Percentiles rank a stretch among this genome's conserved stretches.
These are phyloP conservation scores for Gnomoniopsis sp. DNA, from an alignment of 2,329 filamentous ascomycete genomes.

Conservation along the genomic window DNA sequence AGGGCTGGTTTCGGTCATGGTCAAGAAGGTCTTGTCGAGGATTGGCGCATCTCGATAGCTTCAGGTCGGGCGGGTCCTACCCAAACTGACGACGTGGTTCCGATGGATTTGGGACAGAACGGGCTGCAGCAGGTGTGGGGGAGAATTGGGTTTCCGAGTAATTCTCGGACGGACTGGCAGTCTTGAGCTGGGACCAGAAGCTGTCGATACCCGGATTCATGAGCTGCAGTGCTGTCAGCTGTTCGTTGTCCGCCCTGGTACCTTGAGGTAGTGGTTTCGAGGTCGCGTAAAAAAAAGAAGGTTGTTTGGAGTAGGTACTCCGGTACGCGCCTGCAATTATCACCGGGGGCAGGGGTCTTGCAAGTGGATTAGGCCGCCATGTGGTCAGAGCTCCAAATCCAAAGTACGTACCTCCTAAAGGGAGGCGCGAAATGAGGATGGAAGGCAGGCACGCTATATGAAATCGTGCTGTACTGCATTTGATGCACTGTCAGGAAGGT, in stretches of 20 bases:
- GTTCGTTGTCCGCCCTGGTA: background rate
- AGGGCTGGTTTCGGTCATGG: conserved; percentile 71
- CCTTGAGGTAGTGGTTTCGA: no score
- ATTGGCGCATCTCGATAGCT: conserved; percentile 14
- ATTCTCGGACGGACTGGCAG: background rate
- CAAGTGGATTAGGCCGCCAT: background rate
- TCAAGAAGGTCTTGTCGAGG: conserved; percentile 19
- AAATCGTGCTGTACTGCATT: background rate
- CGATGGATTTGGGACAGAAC: background rate
- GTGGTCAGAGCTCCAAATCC: conserved; percentile 4
- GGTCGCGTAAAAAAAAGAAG: background rate
- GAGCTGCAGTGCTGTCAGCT: conserved; percentile 9
- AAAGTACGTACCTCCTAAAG: background rate
- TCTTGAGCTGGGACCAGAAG: background rate
- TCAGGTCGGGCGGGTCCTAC: background rate
- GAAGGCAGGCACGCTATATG: background rate
- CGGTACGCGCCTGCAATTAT: background rate
- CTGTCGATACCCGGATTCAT: background rate
- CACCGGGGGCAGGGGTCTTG: background rate
- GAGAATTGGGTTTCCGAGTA: background rate
- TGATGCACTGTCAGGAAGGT: background rate
- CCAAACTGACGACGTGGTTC: background rate
- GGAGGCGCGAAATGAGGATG: background rate
- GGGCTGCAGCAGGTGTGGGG: background rate
- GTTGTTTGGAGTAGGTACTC: background rate